Evolutionary conservation across 78 protist genomes (phyloP).

Genomic region (Dictyostelium capitatum): DNA sequence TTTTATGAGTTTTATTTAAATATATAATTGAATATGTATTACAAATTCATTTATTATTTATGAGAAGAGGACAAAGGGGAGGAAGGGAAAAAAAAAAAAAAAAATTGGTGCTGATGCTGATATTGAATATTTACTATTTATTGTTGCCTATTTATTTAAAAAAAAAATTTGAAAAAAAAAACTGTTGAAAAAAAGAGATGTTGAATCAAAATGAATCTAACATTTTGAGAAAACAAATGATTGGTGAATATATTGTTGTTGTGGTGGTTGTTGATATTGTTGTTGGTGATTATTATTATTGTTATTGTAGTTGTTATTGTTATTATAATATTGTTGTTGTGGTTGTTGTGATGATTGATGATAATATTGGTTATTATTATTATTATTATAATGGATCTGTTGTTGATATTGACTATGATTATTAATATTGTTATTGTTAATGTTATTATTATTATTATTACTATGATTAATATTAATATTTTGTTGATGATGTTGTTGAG

Average conservation of each 20-base stretch:
- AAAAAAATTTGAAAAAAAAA: too few species aligned
- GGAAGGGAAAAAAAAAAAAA: too few species aligned
- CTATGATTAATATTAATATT: not conserved
- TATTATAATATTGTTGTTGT: not conserved
- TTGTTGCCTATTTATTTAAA: too few species aligned
- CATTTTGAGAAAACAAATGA: conserved; percentile 10
- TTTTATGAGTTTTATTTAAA: too few species aligned
- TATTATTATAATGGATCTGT: not conserved
- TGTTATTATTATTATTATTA: not conserved
- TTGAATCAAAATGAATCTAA: not conserved
- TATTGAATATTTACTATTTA: too few species aligned
- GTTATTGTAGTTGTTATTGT: not conserved
- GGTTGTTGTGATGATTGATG: not conserved
- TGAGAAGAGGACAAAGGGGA: too few species aligned
- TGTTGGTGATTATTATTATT: not conserved
- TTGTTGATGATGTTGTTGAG: not conserved
- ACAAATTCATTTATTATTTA: too few species aligned
- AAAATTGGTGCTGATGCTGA: too few species aligned
- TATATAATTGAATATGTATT: too few species aligned
- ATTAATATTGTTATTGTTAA: not conserved
- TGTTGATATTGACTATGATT: not conserved
- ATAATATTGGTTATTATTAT: not conserved
- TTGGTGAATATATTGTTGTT: not conserved
- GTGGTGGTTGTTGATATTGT: not conserved
- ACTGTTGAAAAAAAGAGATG: too few species aligned